Evolutionary conservation across 2,329 filamentous ascomycete species (phyloP).

Genomic region (Ceratocystis variospora): DNA sequence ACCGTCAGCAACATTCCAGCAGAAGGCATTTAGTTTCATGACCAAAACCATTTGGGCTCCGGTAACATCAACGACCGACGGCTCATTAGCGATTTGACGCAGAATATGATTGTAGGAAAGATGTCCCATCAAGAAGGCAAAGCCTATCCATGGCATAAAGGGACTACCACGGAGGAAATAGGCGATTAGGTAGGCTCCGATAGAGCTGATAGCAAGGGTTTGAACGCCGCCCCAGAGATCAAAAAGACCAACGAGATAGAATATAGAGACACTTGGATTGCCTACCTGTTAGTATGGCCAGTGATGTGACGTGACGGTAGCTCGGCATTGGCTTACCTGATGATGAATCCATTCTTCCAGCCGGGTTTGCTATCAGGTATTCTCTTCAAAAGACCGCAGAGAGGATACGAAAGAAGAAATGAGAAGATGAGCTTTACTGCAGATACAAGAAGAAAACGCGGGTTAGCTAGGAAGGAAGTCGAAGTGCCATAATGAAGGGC

Average conservation of each 20-base stretch:
- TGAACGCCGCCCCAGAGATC: conserved; percentile 75
- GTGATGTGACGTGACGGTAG: background rate
- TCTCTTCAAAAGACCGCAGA: conserved; percentile 77
- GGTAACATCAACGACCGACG: conserved; percentile 68
- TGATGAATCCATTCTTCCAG: conserved; percentile 77
- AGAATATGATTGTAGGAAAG: conserved; percentile 82
- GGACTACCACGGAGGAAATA: conserved; percentile 64
- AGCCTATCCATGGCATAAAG: conserved; percentile 96
- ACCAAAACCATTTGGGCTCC: conserved; percentile 95
- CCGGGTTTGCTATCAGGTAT: conserved; percentile 73
- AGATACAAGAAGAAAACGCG: background rate
- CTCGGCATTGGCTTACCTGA: conserved; percentile 40
- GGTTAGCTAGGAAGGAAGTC: background rate
- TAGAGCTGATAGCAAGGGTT: conserved; percentile 66
- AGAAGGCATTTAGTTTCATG: conserved; percentile 94
- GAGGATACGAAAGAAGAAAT: conserved; percentile 82
- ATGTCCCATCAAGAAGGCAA: conserved; percentile 88
- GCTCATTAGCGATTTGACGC: conserved; percentile 56
- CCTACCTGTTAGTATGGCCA: background rate
- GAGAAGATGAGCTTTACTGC: conserved; percentile 85
- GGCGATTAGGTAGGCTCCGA: conserved; percentile 69
- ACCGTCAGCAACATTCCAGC: conserved; percentile 95
- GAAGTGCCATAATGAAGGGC: background rate
- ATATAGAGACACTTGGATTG: conserved; percentile 52
- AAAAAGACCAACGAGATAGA: conserved; percentile 88